A percentile compares a stretch with the other conserved stretches of the same genome.
Evolutionary conservation across 768 basidiomycete species (phyloP).

Genomic region (Cubamyces sp.): DNA sequence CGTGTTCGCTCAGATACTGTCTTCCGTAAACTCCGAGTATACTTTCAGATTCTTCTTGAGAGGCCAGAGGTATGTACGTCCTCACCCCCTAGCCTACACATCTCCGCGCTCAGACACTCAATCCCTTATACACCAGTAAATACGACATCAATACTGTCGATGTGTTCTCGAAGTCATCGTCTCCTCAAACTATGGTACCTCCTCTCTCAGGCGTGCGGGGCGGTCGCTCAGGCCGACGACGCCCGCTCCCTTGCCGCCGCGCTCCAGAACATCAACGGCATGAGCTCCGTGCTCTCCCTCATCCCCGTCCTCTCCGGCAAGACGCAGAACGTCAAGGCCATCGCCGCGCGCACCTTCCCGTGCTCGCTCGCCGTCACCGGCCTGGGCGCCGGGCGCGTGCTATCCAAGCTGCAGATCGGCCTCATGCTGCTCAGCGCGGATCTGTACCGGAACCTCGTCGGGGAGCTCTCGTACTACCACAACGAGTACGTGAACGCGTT

Average conservation of each 20-base stretch:
- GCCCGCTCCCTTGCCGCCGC: slow-evolving; percentile 7
- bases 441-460: slow-evolving; percentile 18
- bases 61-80: too few relatives aligned
- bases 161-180: neutral
- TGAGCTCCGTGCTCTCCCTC: slow-evolving; percentile 16
- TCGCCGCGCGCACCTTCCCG: slow-evolving; percentile 14
- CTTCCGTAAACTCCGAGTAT: too few relatives aligned
- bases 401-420: slow-evolving; percentile 14
- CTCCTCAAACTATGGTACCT: slow-evolving; percentile 6
- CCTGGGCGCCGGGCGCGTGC: slow-evolving; percentile 11
- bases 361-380: slow-evolving; percentile 5
- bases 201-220: neutral
- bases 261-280: slow-evolving; percentile 16
- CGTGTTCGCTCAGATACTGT: too few relatives aligned
- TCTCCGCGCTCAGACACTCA: too few relatives aligned
- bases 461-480: slow-evolving; percentile 12
- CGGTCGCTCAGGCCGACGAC: neutral
- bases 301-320: slow-evolving; percentile 18
- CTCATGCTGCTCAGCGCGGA: slow-evolving; percentile 16
- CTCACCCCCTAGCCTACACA: too few relatives aligned
- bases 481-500: slow-evolving; percentile 17
- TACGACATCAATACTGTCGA: neutral
- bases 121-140: too few relatives aligned
- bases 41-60: too few relatives aligned
- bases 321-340: slow-evolving; percentile 15